These are phyloP conservation scores for Cladosporium austrohemisphaericum DNA, from an alignment of 2,329 filamentous ascomycete species.

Conservation along the genomic window DNA sequence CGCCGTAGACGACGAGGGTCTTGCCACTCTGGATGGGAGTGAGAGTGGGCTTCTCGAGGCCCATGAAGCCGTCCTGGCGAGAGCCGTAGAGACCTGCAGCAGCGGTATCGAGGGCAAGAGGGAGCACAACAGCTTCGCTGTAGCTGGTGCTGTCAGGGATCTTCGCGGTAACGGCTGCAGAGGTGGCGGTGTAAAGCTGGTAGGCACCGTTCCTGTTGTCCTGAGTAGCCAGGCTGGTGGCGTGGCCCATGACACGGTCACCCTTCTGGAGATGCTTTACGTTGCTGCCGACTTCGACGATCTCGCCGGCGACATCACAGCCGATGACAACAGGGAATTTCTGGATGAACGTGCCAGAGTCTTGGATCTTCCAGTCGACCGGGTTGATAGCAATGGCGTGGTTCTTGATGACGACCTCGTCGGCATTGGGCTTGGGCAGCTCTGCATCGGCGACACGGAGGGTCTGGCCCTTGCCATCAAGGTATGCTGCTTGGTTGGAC, in stretches of 20 bases:
- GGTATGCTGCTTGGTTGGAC: slow-evolving; percentile 30
- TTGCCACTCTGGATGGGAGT: slow-evolving; percentile 33
- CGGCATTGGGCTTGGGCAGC: slow-evolving; percentile 30
- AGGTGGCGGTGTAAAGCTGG: slow-evolving; percentile 34
- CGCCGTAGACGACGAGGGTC: slow-evolving; percentile 39
- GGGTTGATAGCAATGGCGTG: slow-evolving; percentile 38
- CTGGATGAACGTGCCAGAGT: slow-evolving; percentile 31
- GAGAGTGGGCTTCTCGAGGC: slow-evolving; percentile 37
- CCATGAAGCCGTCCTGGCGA: slow-evolving; percentile 32
- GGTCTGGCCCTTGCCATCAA: slow-evolving; percentile 26
- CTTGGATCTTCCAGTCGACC: slow-evolving; percentile 37
- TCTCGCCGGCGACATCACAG: slow-evolving; percentile 37
- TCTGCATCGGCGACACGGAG: slow-evolving; percentile 29
- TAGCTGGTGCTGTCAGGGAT: slow-evolving; percentile 40
- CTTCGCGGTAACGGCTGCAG: slow-evolving; percentile 32
- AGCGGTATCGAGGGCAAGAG: slow-evolving; percentile 44
- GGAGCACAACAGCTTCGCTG: slow-evolving; percentile 40
- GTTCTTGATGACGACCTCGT: slow-evolving; percentile 36
- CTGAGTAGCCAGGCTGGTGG: slow-evolving; percentile 23
- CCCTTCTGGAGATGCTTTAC: slow-evolving; percentile 35
- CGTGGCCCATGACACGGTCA: slow-evolving; percentile 32
- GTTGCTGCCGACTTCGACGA: slow-evolving; percentile 33
- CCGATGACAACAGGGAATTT: slow-evolving; percentile 36
- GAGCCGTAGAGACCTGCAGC: slow-evolving; percentile 41
- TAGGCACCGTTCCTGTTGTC: slow-evolving; percentile 29